These are phyloP conservation scores for Zymoseptoria passerinii DNA, from an alignment of 2,329 filamentous ascomycete genomes.

Conservation along the genomic window DNA sequence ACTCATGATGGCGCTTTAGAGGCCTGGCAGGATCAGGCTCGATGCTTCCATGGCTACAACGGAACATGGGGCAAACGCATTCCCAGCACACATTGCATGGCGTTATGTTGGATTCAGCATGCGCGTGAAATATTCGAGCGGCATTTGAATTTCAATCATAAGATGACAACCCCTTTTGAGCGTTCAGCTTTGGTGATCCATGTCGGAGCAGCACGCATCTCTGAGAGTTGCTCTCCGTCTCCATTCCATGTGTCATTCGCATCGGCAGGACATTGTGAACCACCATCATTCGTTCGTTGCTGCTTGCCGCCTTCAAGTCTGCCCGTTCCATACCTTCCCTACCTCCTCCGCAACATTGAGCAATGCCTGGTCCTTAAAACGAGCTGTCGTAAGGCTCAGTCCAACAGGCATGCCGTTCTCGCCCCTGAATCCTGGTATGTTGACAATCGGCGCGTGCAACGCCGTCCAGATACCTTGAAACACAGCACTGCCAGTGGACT, in stretches of 20 bases:
- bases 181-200: neutral
- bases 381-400: conserved; percentile 42
- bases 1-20: conserved; percentile 13
- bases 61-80: neutral
- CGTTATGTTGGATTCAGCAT: neutral
- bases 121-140: neutral
- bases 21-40: neutral
- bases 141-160: neutral
- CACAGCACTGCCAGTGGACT: conserved; percentile 48
- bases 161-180: neutral
- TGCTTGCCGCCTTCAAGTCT: neutral
- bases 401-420: conserved; percentile 52
- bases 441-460: conserved; percentile 55
- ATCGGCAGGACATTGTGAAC: too few species aligned
- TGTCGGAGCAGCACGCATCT: neutral
- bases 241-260: neutral
- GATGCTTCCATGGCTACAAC: neutral
- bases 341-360: conserved; percentile 36
- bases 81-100: neutral
- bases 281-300: neutral
- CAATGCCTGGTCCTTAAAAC: conserved; percentile 40
- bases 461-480: conserved; percentile 26
- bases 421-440: conserved; percentile 55
- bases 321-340: conserved; percentile 28
- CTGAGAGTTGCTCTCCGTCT: neutral